phyloP scores from a whole-genome alignment of 2,329 filamentous ascomycete species.

The Sporothrix protearum region DNA sequence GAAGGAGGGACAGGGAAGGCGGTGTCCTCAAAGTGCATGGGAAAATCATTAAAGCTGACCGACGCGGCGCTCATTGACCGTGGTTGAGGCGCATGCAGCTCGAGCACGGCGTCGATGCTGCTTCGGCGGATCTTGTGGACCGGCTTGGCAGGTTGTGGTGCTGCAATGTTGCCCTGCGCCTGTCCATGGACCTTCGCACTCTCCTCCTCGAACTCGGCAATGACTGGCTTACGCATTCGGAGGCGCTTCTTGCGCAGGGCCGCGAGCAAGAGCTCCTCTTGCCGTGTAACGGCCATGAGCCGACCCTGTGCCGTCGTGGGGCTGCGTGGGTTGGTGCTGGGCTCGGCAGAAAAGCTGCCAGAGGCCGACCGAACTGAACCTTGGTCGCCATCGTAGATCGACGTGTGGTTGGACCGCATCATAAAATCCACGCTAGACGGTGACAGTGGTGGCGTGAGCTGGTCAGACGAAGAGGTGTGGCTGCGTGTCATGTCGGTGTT shows the following conservation, averaged over 20 bases:
- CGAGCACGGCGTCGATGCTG: slow-evolving; percentile 15
- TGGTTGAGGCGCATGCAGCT: slow-evolving; percentile 23
- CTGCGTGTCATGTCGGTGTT: neutral
- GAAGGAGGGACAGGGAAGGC: slow-evolving; percentile 20
- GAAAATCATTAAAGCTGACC: slow-evolving; percentile 19
- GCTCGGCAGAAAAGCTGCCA: slow-evolving; percentile 22
- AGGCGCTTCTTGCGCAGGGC: slow-evolving; percentile 56
- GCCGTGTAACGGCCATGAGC: slow-evolving; percentile 56
- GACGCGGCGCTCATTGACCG: slow-evolving; percentile 16
- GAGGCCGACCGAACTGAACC: neutral
- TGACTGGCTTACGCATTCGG: slow-evolving; percentile 49
- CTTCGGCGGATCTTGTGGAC: slow-evolving; percentile 18
- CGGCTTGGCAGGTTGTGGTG: neutral
- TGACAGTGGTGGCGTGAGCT: slow-evolving; percentile 48
- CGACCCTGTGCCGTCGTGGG: slow-evolving; percentile 35
- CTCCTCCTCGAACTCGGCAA: slow-evolving; percentile 42
- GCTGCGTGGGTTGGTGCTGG: slow-evolving; percentile 23
- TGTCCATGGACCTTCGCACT: neutral
- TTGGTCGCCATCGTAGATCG: slow-evolving; percentile 26
- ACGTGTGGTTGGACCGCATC: slow-evolving; percentile 37
- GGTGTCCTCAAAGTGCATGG: slow-evolving; percentile 23
- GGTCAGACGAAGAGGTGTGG: slow-evolving; percentile 5
- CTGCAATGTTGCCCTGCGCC: neutral
- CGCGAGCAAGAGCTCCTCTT: slow-evolving; percentile 57
- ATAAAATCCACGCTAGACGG: slow-evolving; percentile 52